These are phyloP conservation scores for Chrysanthemum seticuspe DNA, from an alignment of 129 eudicot genomes.

Conservation along the genomic window DNA sequence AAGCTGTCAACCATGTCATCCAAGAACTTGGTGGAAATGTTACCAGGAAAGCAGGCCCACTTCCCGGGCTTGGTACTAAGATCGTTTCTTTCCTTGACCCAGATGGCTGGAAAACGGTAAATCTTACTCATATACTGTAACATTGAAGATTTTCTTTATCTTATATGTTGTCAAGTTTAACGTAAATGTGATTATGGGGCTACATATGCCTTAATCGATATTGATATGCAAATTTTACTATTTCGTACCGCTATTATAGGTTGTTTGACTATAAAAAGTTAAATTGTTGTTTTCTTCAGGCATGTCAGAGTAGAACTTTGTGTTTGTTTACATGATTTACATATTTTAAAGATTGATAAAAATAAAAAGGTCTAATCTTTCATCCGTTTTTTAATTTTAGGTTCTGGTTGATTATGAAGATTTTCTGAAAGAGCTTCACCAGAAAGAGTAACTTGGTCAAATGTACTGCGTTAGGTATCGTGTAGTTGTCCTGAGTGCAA, in stretches of 20 bases:
- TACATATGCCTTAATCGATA: no score
- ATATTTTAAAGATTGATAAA: not conserved
- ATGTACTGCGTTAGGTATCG: not conserved
- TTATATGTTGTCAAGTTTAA: not conserved
- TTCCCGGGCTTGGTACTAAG: slow-evolving; percentile 86
- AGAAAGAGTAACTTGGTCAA: slow-evolving; percentile 24
- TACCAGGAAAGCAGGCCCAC: slow-evolving; percentile 82
- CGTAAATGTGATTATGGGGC: no score
- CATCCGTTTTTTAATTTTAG: slow-evolving; percentile 33
- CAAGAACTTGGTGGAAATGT: slow-evolving; percentile 94
- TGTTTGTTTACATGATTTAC: not conserved
- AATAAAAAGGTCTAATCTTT: not conserved
- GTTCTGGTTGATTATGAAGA: slow-evolving; percentile 87
- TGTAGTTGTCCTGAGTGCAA: not conserved
- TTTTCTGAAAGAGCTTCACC: slow-evolving; percentile 75
- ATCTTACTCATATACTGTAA: slow-evolving; percentile 9
- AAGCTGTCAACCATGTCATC: slow-evolving; percentile 67
- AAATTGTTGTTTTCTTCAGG: not conserved
- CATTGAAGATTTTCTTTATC: not conserved
- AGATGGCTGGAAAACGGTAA: slow-evolving; percentile 99
- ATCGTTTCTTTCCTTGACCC: slow-evolving; percentile 82
- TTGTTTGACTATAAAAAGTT: not conserved
- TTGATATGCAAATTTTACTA: no score
- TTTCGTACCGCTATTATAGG: not conserved
- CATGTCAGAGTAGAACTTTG: not conserved